phyloP scores from a whole-genome alignment of 345 rosid species.

The Theobroma cacao region DNA sequence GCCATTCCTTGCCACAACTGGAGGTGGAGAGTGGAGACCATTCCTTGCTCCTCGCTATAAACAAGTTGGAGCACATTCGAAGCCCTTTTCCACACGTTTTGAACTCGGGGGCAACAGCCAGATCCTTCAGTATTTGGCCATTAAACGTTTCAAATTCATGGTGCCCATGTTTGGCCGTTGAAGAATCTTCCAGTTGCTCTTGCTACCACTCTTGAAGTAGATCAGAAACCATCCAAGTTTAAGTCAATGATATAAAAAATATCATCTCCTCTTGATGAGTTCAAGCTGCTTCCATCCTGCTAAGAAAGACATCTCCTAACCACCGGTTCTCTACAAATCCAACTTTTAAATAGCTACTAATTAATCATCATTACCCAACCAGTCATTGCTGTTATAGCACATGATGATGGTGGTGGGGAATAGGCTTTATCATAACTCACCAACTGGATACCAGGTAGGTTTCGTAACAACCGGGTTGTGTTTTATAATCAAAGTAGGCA shows the following conservation, averaged over 20 bases:
- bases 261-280: not conserved
- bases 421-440: not conserved
- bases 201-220: not conserved
- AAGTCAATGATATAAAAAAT: not conserved
- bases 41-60: not conserved
- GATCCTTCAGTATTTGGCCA: not conserved
- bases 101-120: not conserved
- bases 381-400: not conserved
- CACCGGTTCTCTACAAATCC: not conserved
- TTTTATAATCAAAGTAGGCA: not conserved
- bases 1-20: not conserved
- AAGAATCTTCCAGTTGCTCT: not conserved
- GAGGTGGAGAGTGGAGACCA: not conserved
- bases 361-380: not conserved
- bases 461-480: not conserved
- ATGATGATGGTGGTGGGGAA: not conserved
- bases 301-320: not conserved
- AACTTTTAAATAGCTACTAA: not conserved
- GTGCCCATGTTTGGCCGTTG: not conserved
- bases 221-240: not conserved
- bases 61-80: not conserved
- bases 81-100: not conserved
- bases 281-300: not conserved
- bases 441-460: not conserved
- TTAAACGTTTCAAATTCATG: not conserved